Conservation (phyloP, 2,329 filamentous ascomycete species). For the Basipetospora chlamydospora region DNA sequence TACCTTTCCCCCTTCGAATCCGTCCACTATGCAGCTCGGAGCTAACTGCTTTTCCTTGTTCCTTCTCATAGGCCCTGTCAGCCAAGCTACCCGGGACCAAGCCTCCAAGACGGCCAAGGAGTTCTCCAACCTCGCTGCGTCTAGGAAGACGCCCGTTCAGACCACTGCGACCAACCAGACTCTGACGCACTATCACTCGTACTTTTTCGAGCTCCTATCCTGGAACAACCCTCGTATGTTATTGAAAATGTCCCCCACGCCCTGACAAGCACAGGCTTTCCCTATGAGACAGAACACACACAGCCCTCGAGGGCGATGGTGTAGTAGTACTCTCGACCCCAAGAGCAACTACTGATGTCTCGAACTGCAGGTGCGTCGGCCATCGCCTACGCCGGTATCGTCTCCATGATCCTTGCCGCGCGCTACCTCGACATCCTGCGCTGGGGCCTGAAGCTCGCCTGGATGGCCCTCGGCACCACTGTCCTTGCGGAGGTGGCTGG, state of each 20-base stretch:
- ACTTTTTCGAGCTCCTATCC: slow-evolving; percentile 54
- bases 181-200: slow-evolving; percentile 55
- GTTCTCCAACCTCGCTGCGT: slow-evolving; percentile 41
- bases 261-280: not conserved
- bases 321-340: too few species aligned
- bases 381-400: slow-evolving; percentile 45
- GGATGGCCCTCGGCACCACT: slow-evolving; percentile 45
- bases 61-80: not conserved
- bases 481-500: slow-evolving; percentile 46
- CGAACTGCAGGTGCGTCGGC: slow-evolving; percentile 39
- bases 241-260: not conserved
- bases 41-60: slow-evolving; percentile 16
- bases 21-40: not conserved
- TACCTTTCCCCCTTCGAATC: too few species aligned
- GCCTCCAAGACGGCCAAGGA: slow-evolving; percentile 38
- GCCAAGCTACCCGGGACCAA: slow-evolving; percentile 21
- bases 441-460: slow-evolving; percentile 51
- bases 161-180: slow-evolving; percentile 24
- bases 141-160: slow-evolving; percentile 20
- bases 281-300: too few species aligned
- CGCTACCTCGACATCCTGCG: slow-evolving; percentile 53
- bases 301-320: too few species aligned
- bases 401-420: slow-evolving; percentile 45
- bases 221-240: slow-evolving; percentile 53
- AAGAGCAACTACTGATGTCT: not conserved